Percentiles rank a stretch among this genome's conserved stretches.
Evolutionary conservation across 106 monocot genomes (phyloP).

Genomic region (Iris macrosiphon): DNA sequence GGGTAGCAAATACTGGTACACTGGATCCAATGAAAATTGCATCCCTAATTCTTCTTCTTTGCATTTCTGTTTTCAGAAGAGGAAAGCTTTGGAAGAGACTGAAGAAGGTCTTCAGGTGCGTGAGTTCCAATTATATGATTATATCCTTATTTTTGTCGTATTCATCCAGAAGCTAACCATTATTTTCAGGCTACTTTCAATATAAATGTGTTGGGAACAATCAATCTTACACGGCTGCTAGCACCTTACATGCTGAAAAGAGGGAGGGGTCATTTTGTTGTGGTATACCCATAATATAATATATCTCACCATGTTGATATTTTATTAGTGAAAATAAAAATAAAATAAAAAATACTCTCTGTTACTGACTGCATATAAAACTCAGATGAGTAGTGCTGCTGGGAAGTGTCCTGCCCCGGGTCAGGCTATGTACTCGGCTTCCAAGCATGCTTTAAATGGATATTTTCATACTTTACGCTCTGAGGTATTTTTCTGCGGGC

Average conservation of each 20-base stretch:
- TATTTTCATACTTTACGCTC: slow-evolving; percentile 89
- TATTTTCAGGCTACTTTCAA: slow-evolving; percentile 77
- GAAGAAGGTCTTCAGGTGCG: slow-evolving; percentile 48
- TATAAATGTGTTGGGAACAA: slow-evolving; percentile 80
- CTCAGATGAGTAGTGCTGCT: slow-evolving; percentile 88
- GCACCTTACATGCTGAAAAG: slow-evolving; percentile 87
- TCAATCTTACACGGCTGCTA: slow-evolving; percentile 76
- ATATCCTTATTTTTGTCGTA: background rate
- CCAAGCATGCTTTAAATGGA: slow-evolving; percentile 95
- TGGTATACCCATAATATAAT: slow-evolving; percentile 37
- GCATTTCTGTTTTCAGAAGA: slow-evolving; percentile 39
- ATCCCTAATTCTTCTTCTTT: too few relatives aligned
- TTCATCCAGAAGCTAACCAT: background rate
- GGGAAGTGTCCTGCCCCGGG: slow-evolving; percentile 92
- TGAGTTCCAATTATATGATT: background rate
- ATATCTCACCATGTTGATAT: background rate
- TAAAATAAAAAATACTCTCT: background rate
- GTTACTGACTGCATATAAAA: slow-evolving; percentile 12
- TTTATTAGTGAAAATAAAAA: too few relatives aligned
- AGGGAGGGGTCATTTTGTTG: slow-evolving; percentile 84
- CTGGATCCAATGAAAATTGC: too few relatives aligned
- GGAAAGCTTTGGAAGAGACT: slow-evolving; percentile 56
- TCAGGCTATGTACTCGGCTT: slow-evolving; percentile 88
- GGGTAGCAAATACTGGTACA: too few relatives aligned
- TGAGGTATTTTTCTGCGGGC: slow-evolving; percentile 48